Base-by-base conservation (phyloP, 176 grass and related monocot genomes). In the Cenchrus americanus region DNA sequence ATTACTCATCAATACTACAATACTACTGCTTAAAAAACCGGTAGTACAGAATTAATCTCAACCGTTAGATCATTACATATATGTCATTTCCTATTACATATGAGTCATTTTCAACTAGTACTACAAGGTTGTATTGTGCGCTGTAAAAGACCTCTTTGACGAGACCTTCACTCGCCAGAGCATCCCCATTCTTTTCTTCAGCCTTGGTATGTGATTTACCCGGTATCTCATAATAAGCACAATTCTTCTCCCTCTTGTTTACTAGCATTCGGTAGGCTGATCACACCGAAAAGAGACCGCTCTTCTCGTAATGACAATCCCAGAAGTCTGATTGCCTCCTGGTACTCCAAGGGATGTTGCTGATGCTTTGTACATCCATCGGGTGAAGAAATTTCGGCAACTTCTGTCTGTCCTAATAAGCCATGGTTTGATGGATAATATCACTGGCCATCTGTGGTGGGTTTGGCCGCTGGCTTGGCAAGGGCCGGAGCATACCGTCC, bases 251-350 rank as follows among this genome's bases (percentile, higher is more conserved):
- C 4, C 11, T 4, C 5, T 14, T 63, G 1, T 63, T 10, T 2
- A 32, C 48, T 1, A 74, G 0, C 71, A 74, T 74, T 0, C 15
- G 48, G 3, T 74, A 54, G 0, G 26, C 71, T 0, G 49, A 54
- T 2, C 49, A 2, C 0, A 74, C 48, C 4, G 14, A 2, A 0
- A 74, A 24, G 0, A 74, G 5, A 0, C 48, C 2, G 0, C 3
- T 11, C 9, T 18, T 30, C 3, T 73, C 48, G 2, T 53, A 53
- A 10, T 73, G 13, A 12, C 71, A 73, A 0, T 48, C 47, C 71
- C 71, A 73, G 7, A 24, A 18, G 3, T 73, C 48, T 0, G 30
- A 7, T 1, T 30, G 71, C 0, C 6, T 0, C 0, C 14, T 1
- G 0, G 24, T 54, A 8, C 14, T 7, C 1, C 52, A 3, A 1